Evolutionary conservation across 2,329 filamentous ascomycete genomes (phyloP), one percentile per base, ranked within the genome.

Genomic region (Trichoderma sp.): DNA sequence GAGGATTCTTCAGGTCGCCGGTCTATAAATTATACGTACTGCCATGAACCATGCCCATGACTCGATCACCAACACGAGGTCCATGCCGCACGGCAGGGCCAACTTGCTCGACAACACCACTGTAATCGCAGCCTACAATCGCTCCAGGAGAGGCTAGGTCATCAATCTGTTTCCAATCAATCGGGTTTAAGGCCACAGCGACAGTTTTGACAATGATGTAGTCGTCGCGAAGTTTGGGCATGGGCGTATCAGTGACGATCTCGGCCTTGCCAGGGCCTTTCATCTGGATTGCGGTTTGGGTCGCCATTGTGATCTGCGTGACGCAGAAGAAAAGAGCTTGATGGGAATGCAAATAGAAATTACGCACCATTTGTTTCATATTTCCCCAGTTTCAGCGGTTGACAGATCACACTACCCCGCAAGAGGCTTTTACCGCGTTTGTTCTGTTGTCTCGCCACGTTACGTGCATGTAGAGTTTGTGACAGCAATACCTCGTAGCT

Each of bases 41-140:
- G 27, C 82, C 83, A 63, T 83, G 81, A 1, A 72, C 75, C 21
- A 80, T 73, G 8, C 84, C 85, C 33, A 76, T 74, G 31, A 86
- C 76, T 57, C 84, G 80, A 70, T 87, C 85, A 1, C 85, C 85
- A 65, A 80, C 80, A 72, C 79, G 79, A 66, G 84, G 81, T 71
- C 81, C 81, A 58, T 63, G 52, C 19, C 76, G 81, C 27, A 83
- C 81, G 33, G 78, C 79, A 10, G 74, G 66, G 5, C 84, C 85
- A 35, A 86, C 77, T 63, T 82, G 79, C 57, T 83, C 80, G 3
- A 86, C 80, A n/a, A 82, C 73, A 52, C 85, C 84, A 37, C 81
- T 80, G 64, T 81, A 86, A 73, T 86, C 84, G 62, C 80, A 83
- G 11, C 83, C 83, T 37, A 79, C 68, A 49, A 74, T 71, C 37